Evolutionary conservation across 257 asterid genomes (phyloP).

Genomic region (Gynochthodes officinalis): DNA sequence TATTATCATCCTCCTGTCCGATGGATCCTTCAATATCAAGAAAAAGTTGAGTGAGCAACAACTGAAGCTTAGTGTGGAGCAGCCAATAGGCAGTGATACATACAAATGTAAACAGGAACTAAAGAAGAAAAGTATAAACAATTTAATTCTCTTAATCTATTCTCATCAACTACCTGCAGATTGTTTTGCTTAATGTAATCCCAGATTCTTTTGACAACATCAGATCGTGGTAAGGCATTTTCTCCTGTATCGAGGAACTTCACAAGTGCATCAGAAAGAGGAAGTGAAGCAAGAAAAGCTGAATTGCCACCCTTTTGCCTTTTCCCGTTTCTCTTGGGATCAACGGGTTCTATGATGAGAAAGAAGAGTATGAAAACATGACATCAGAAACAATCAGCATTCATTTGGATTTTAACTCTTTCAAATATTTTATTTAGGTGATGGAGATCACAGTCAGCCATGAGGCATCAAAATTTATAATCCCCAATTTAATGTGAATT

Average conservation of each 20-base stretch:
- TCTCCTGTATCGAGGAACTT: slow-evolving; percentile 93
- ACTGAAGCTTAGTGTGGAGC: not conserved
- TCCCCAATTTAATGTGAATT: not conserved
- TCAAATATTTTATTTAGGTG: slow-evolving; percentile 3
- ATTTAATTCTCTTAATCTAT: not conserved
- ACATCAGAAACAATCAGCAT: not conserved
- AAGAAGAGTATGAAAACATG: slow-evolving; percentile 1
- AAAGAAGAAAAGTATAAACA: not conserved
- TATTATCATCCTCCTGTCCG: slow-evolving; percentile 75
- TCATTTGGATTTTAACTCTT: not conserved
- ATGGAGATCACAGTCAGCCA: not conserved
- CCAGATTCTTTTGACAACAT: slow-evolving; percentile 83
- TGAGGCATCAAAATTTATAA: not conserved
- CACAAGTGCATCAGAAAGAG: slow-evolving; percentile 74
- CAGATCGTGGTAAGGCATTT: slow-evolving; percentile 62
- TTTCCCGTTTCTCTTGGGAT: slow-evolving; percentile 65
- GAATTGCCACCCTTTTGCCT: slow-evolving; percentile 62
- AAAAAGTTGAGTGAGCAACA: slow-evolving; percentile 14
- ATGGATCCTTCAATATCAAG: slow-evolving; percentile 67
- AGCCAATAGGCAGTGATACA: not conserved
- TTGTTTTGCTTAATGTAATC: slow-evolving; percentile 76
- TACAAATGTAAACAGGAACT: not conserved
- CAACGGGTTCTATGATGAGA: slow-evolving; percentile 47
- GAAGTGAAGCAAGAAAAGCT: slow-evolving; percentile 71
- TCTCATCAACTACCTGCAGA: slow-evolving; percentile 64